phyloP scores from a whole-genome alignment of 495 filamentous ascomycete species.

The Thermothielavioides terrestris region DNA sequence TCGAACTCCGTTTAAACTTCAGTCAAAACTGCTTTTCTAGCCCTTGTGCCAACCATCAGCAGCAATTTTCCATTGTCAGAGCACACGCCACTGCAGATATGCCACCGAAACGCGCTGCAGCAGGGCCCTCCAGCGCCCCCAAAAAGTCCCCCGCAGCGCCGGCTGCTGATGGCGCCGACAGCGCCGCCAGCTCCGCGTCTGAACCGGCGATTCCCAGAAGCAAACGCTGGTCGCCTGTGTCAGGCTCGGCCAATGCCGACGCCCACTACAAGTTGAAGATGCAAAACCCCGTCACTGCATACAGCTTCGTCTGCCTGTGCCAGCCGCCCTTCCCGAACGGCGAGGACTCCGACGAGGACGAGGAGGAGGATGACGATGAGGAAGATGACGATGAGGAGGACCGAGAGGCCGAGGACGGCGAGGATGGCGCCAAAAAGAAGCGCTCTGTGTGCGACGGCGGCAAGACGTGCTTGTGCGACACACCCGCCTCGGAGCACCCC shows the following conservation, averaged over 20 bases:
- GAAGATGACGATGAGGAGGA: slow-evolving; percentile 13
- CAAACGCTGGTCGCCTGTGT: slow-evolving; percentile 33
- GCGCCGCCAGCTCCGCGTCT: not conserved
- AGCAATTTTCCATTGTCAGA: too few relatives aligned
- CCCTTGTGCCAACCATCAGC: too few relatives aligned
- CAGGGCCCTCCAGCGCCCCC: not conserved
- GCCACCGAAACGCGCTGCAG: slow-evolving; percentile 7
- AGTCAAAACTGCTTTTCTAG: too few relatives aligned
- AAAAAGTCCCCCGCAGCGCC: slow-evolving; percentile 10
- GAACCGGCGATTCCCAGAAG: slow-evolving; percentile 1
- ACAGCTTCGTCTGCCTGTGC: slow-evolving; percentile 29
- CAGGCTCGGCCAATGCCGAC: slow-evolving; percentile 35
- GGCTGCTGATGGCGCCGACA: not conserved
- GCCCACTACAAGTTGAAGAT: slow-evolving; percentile 19
- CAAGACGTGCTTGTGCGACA: slow-evolving; percentile 34
- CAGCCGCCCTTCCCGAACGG: slow-evolving; percentile 12
- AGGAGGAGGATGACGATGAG: slow-evolving; percentile 7
- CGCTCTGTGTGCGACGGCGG: slow-evolving; percentile 22
- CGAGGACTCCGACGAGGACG: slow-evolving; percentile 21
- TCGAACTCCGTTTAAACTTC: too few relatives aligned
- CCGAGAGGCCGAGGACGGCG: slow-evolving; percentile 9
- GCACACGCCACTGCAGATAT: too few relatives aligned
- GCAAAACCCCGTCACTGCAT: slow-evolving; percentile 22
- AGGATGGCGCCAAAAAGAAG: slow-evolving; percentile 7
- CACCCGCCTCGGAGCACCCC: slow-evolving; percentile 29